phyloP scores from a whole-genome alignment of 495 filamentous ascomycete species.

The Penicillium longicatenatum region DNA sequence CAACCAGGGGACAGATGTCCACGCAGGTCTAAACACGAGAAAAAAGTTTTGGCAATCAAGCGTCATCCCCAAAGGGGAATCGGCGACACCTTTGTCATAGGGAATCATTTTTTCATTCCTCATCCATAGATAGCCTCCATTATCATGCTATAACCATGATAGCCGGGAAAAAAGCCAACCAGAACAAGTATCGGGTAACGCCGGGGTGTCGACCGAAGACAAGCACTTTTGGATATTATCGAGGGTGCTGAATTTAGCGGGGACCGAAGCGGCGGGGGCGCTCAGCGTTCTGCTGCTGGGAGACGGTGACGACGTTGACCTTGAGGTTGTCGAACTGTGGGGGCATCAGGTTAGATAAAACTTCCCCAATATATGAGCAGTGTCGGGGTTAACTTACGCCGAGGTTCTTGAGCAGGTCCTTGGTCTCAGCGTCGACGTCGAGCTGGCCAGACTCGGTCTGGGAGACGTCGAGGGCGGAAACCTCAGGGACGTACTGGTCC shows the following conservation, averaged over 20 bases:
- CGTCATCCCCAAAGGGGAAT: conserved; percentile 74
- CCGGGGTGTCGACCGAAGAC: conserved; percentile 39
- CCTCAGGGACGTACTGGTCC: conserved; percentile 99
- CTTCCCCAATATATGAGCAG: neutral
- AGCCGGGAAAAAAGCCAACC: conserved; percentile 27
- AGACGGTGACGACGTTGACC: conserved; percentile 87
- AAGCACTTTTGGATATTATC: conserved; percentile 30
- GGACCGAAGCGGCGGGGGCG: conserved; percentile 68
- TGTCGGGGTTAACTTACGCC: conserved; percentile 68
- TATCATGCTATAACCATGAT: conserved; percentile 37
- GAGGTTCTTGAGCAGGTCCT: conserved; percentile 96
- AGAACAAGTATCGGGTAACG: conserved; percentile 31
- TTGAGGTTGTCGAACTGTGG: conserved; percentile 92
- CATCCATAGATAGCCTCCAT: conserved; percentile 39
- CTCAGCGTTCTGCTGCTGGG: conserved; percentile 81
- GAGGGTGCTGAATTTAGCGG: conserved; percentile 36
- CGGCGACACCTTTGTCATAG: conserved; percentile 81
- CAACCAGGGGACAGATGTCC: conserved; percentile 9
- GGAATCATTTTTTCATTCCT: conserved; percentile 63
- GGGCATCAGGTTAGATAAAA: conserved; percentile 10
- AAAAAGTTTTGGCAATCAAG: conserved; percentile 83
- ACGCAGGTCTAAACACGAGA: conserved; percentile 33
- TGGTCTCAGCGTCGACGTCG: conserved; percentile 95
- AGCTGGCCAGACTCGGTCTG: conserved; percentile 89
- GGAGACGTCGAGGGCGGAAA: conserved; percentile 96